A percentile compares a stretch with the other conserved stretches of the same genome.
These are phyloP conservation scores for Penicillium goetzii DNA, from an alignment of 495 filamentous ascomycete genomes.

Conservation along the genomic window DNA sequence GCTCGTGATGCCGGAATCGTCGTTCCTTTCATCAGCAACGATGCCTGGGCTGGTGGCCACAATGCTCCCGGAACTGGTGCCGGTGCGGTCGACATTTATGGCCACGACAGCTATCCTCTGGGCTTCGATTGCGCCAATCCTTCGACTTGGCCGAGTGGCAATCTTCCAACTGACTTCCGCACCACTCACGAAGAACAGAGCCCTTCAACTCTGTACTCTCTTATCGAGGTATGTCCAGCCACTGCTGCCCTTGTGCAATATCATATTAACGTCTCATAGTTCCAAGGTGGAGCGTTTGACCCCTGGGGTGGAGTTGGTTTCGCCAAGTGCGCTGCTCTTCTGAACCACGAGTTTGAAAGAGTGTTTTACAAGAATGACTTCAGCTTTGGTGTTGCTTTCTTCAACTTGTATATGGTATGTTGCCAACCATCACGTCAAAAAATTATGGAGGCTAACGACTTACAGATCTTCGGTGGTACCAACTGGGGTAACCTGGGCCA, in stretches of 20 bases:
- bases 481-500: slow-evolving; percentile 86
- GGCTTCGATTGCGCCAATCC: slow-evolving; percentile 63
- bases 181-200: slow-evolving; percentile 59
- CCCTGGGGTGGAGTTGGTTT: slow-evolving; percentile 75
- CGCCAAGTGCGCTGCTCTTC: slow-evolving; percentile 61
- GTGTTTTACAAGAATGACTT: slow-evolving; percentile 84
- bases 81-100: slow-evolving; percentile 77
- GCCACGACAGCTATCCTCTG: slow-evolving; percentile 74
- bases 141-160: slow-evolving; percentile 50
- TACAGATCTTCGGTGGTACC: slow-evolving; percentile 68
- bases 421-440: not conserved
- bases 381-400: slow-evolving; percentile 60
- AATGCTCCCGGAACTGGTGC: slow-evolving; percentile 67
- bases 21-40: slow-evolving; percentile 77
- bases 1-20: slow-evolving; percentile 69
- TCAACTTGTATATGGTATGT: slow-evolving; percentile 72
- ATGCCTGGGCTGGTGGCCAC: slow-evolving; percentile 60
- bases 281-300: slow-evolving; percentile 77
- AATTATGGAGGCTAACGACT: slow-evolving; percentile 17
- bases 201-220: slow-evolving; percentile 67
- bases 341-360: slow-evolving; percentile 72
- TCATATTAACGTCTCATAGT: slow-evolving; percentile 42
- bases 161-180: slow-evolving; percentile 51
- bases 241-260: not conserved
- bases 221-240: slow-evolving; percentile 56